A percentile compares a stretch with the other conserved stretches of the same genome.
Conservation (phyloP, 352 stramenopile genomes). For the Phytophthora quininea region DNA sequence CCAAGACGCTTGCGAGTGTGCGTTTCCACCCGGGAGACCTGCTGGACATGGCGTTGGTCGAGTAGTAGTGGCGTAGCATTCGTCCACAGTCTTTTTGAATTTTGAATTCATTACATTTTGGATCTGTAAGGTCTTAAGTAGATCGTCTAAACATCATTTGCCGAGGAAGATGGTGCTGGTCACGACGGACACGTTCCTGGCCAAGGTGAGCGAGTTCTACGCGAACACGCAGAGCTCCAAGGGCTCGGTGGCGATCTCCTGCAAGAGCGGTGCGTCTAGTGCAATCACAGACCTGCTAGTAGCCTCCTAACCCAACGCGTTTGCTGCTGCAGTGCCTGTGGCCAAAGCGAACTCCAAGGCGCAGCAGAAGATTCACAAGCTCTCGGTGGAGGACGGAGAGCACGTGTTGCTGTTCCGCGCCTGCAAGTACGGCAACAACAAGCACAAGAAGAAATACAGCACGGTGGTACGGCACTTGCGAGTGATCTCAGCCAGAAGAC, state of each 20-base stretch:
- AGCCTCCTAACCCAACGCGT: conserved; percentile 2
- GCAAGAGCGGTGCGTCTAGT: conserved; percentile 63
- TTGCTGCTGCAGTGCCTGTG: conserved; percentile 32
- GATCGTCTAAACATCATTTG: too few relatives aligned
- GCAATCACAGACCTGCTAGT: not conserved
- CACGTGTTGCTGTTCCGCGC: conserved; percentile 77
- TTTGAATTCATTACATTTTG: not conserved
- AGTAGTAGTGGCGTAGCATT: conserved; percentile 26
- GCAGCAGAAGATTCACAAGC: conserved; percentile 44
- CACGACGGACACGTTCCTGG: conserved; percentile 65
- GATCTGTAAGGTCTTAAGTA: not conserved
- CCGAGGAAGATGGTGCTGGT: conserved; percentile 55
- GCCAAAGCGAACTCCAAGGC: conserved; percentile 42
- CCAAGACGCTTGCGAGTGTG: conserved; percentile 67
- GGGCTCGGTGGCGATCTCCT: conserved; percentile 62
- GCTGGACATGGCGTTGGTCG: conserved; percentile 66
- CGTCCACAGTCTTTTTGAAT: not conserved
- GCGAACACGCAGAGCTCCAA: conserved; percentile 42
- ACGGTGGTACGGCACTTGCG: conserved; percentile 48
- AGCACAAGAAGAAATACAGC: conserved; percentile 88
- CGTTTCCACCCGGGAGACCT: conserved; percentile 72
- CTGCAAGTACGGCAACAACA: conserved; percentile 87
- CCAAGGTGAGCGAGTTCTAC: conserved; percentile 67
- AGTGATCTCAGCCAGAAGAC: not conserved
- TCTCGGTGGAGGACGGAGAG: conserved; percentile 48